Evolutionary conservation across 2,329 filamentous ascomycete species (phyloP).

Genomic region (Penicillium sp.): DNA sequence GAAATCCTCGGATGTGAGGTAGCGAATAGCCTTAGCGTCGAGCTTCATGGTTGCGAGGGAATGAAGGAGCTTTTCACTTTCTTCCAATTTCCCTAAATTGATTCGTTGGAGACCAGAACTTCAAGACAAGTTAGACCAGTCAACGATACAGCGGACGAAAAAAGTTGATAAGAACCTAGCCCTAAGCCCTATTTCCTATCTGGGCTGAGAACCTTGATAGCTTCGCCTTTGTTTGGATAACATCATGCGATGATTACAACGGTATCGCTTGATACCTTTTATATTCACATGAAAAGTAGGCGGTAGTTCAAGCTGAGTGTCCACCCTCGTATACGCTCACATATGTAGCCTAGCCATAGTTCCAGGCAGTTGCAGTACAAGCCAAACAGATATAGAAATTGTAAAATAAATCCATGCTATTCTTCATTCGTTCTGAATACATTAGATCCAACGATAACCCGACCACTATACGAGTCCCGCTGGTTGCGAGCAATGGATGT

Average conservation of each 20-base stretch:
- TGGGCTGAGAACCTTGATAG: slow-evolving; percentile 16
- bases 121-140: slow-evolving; percentile 1
- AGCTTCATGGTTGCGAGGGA: slow-evolving; percentile 70
- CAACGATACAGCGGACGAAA: slow-evolving; percentile 21
- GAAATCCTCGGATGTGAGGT: slow-evolving; percentile 92
- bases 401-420: slow-evolving; percentile 29
- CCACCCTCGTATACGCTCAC: background rate
- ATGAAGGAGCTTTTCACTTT: slow-evolving; percentile 3
- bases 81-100: background rate
- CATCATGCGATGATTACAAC: background rate
- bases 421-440: slow-evolving; percentile 36
- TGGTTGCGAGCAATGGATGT: slow-evolving; percentile 18
- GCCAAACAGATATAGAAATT: slow-evolving; percentile 12
- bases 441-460: slow-evolving; percentile 33
- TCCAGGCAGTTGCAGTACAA: background rate
- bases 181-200: slow-evolving; percentile 42
- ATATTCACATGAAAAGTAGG: background rate
- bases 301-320: background rate
- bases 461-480: slow-evolving; percentile 19
- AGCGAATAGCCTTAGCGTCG: slow-evolving; percentile 88
- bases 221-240: background rate
- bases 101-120: slow-evolving; percentile 1
- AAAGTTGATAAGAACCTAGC: slow-evolving; percentile 34
- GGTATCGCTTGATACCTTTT: background rate
- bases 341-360: slow-evolving; percentile 12